Percentiles rank a stretch among this genome's conserved stretches.
These are phyloP conservation scores for Volvox carteri DNA, from an alignment of 163 green algal genomes.

Conservation along the genomic window DNA sequence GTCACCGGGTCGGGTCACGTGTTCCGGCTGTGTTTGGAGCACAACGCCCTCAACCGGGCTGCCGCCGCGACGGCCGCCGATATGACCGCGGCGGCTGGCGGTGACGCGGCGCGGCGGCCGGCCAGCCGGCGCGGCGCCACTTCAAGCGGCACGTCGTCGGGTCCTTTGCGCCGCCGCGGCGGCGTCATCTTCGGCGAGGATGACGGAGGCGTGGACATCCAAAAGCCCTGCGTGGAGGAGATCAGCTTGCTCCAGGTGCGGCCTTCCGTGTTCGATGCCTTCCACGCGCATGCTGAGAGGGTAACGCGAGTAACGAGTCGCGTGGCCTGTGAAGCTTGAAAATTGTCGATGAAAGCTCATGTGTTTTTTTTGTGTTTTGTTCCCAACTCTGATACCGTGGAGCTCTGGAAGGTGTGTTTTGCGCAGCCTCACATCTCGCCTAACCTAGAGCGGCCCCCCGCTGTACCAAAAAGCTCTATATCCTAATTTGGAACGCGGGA, in stretches of 20 bases:
- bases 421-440: no score
- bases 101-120: background rate
- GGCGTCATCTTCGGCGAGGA: constrained; percentile 33
- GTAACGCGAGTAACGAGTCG: no score
- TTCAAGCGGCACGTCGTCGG: background rate
- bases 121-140: background rate
- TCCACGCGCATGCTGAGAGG: no score
- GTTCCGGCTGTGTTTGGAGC: constrained; percentile 67
- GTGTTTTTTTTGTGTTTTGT: no score
- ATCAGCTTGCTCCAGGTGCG: constrained; percentile 78
- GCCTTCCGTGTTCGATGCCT: no score
- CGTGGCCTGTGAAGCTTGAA: no score
- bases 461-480: no score
- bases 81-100: constrained; percentile 54
- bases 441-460: no score
- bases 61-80: constrained; percentile 62
- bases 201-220: constrained; percentile 64
- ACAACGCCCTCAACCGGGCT: constrained; percentile 60
- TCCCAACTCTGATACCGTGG: no score
- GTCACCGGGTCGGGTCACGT: constrained; percentile 67
- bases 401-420: no score
- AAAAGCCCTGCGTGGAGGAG: constrained; percentile 80
- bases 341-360: no score
- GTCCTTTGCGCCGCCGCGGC: background rate
- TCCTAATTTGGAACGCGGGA: no score